Conservation (phyloP, 176 grass and related monocot species). For the Triticum turgidum region DNA sequence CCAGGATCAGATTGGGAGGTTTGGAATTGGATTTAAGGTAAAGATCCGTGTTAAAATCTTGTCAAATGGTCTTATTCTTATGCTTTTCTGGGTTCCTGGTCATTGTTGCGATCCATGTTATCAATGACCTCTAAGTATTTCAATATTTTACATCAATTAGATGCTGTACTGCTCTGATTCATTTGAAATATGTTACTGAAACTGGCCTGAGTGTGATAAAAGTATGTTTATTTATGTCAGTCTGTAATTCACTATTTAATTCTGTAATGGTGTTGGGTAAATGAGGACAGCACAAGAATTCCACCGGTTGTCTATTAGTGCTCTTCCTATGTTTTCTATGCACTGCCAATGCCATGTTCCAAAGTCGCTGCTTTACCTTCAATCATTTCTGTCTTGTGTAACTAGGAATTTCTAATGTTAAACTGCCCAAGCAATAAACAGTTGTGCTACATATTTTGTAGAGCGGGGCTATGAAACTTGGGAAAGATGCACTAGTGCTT, state of each 20-base stretch:
- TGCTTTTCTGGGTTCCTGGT: not conserved
- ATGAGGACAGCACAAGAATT: not conserved
- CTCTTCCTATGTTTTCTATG: too few relatives aligned
- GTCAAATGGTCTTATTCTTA: not conserved
- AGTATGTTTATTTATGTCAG: not conserved
- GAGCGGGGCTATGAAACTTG: conserved; percentile 92
- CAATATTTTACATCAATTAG: not conserved
- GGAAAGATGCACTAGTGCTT: conserved; percentile 83
- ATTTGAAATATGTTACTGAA: not conserved
- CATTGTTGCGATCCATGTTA: not conserved
- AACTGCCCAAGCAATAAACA: too few relatives aligned
- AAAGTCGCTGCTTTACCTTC: too few relatives aligned
- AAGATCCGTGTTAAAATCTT: not conserved
- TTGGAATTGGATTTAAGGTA: conserved; percentile 94
- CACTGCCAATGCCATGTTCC: too few relatives aligned
- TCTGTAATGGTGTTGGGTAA: not conserved
- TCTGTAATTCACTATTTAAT: not conserved
- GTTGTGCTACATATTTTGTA: conserved; percentile 33
- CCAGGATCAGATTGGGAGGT: conserved; percentile 66
- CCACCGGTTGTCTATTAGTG: too few relatives aligned
- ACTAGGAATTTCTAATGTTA: too few relatives aligned
- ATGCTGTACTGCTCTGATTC: not conserved
- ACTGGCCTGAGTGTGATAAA: too few relatives aligned
- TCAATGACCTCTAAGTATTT: not conserved
- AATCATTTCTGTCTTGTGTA: not conserved